phyloP scores from a whole-genome alignment of 345 rosid genomes.

The Eucalyptus sp. region DNA sequence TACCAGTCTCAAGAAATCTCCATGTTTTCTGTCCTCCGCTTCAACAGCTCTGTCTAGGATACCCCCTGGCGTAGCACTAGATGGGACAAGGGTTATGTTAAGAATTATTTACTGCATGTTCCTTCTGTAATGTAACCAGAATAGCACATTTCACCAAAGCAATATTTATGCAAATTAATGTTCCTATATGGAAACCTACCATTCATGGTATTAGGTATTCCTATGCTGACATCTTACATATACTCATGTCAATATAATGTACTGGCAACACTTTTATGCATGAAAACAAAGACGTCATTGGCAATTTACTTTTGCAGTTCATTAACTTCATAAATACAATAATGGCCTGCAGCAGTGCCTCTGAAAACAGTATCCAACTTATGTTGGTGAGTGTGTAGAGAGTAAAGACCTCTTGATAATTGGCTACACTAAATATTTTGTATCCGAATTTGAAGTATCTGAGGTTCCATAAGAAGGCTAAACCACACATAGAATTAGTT shows the following conservation, averaged over 20 bases:
- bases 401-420: not conserved
- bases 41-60: constrained; percentile 85
- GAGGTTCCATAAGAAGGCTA: not conserved
- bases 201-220: not conserved
- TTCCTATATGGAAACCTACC: not conserved
- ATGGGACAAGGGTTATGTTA: not conserved
- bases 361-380: not conserved
- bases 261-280: not conserved
- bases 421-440: not conserved
- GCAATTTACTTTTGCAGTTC: not conserved
- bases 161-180: not conserved
- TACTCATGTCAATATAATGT: not conserved
- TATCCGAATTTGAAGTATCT: not conserved
- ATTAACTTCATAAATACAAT: not conserved
- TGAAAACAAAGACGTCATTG: not conserved
- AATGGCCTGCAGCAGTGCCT: not conserved
- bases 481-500: not conserved
- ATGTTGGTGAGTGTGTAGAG: not conserved
- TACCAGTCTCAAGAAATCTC: constrained; percentile 89
- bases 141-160: not conserved
- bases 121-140: not conserved
- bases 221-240: not conserved
- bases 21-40: constrained; percentile 90
- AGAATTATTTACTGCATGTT: not conserved
- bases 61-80: constrained; percentile 83